Percentiles rank a stretch among this genome's conserved stretches.
Evolutionary conservation across 805 yeast genomes (phyloP).

Genomic region (Wickerhamiella azyma): DNA sequence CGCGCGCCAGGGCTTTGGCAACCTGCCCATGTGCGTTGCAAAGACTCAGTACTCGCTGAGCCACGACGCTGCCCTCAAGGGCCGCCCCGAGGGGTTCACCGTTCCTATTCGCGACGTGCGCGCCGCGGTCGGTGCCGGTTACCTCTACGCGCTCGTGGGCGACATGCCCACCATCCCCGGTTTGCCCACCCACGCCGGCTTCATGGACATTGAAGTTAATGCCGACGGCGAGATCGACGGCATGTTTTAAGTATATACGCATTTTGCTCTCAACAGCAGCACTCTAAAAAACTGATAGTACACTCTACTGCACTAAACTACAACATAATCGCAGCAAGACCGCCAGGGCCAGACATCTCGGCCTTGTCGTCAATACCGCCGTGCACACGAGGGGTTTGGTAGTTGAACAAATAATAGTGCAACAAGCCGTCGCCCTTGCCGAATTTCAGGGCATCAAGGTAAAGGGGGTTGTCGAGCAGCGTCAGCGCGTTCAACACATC

Average conservation of each 20-base stretch:
- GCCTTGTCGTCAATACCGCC: conserved; percentile 63
- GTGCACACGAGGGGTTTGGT: conserved; percentile 60
- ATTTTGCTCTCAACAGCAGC: too few relatives aligned
- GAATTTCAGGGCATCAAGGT: conserved; percentile 70
- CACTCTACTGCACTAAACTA: too few relatives aligned
- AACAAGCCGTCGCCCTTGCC: conserved; percentile 89
- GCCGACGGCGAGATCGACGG: conserved; percentile 89
- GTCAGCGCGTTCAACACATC: conserved; percentile 93
- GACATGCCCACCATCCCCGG: conserved; percentile 98
- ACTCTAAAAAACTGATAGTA: too few relatives aligned
- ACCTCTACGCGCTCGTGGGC: conserved; percentile 89
- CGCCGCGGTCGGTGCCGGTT: conserved; percentile 93
- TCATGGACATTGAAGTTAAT: conserved; percentile 91
- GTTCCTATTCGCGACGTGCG: conserved; percentile 92
- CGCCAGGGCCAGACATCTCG: conserved; percentile 48
- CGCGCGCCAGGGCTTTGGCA: conserved; percentile 75
- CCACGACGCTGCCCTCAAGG: conserved; percentile 84
- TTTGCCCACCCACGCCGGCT: conserved; percentile 88
- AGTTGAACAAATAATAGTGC: conserved; percentile 85
- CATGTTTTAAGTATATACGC: conserved; percentile 41
- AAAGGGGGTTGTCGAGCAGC: conserved; percentile 75
- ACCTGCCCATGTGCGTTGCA: conserved; percentile 91
- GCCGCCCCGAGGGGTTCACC: conserved; percentile 87
- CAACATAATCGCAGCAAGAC: conserved; percentile 81
- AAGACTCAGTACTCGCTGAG: conserved; percentile 94